Percentiles rank a stretch among this genome's conserved stretches.
Conservation (phyloP, 805 yeast genomes). For the Ogataea salicorniae region DNA sequence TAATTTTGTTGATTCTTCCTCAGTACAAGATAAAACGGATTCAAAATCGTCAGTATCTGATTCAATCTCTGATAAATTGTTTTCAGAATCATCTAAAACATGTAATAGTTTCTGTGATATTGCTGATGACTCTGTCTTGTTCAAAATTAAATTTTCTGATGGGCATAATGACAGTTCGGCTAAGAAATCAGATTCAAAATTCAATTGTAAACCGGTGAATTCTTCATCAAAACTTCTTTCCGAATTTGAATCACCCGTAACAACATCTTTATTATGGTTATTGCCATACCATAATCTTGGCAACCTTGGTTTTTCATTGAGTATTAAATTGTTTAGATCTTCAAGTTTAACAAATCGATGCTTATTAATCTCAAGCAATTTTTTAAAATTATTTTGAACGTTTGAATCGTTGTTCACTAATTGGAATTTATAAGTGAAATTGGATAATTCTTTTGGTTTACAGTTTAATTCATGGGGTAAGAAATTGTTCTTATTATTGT, state of each 20-base stretch:
- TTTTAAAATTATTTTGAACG: slow-evolving; percentile 10
- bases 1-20: too few species aligned
- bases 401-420: slow-evolving; percentile 23
- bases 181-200: slow-evolving; percentile 1
- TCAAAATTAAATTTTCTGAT: too few species aligned
- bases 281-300: slow-evolving; percentile 13
- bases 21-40: too few species aligned
- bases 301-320: slow-evolving; percentile 17
- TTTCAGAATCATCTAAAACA: too few species aligned
- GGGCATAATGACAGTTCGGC: neutral
- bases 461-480: slow-evolving; percentile 42
- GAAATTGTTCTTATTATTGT: slow-evolving; percentile 7
- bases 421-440: slow-evolving; percentile 22
- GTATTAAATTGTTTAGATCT: neutral
- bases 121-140: too few species aligned
- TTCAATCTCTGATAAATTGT: too few species aligned
- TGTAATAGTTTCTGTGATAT: too few species aligned
- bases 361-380: slow-evolving; percentile 14
- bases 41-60: too few species aligned
- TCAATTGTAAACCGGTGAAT: neutral
- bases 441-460: slow-evolving; percentile 20
- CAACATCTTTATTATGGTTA: neutral
- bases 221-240: too few species aligned
- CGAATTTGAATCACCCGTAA: neutral
- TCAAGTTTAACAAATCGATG: slow-evolving; percentile 8